Percentiles rank a stretch among this genome's conserved stretches.
Evolutionary conservation across 2,329 filamentous ascomycete genomes (phyloP).

Genomic region (Magnaporthales sp.): DNA sequence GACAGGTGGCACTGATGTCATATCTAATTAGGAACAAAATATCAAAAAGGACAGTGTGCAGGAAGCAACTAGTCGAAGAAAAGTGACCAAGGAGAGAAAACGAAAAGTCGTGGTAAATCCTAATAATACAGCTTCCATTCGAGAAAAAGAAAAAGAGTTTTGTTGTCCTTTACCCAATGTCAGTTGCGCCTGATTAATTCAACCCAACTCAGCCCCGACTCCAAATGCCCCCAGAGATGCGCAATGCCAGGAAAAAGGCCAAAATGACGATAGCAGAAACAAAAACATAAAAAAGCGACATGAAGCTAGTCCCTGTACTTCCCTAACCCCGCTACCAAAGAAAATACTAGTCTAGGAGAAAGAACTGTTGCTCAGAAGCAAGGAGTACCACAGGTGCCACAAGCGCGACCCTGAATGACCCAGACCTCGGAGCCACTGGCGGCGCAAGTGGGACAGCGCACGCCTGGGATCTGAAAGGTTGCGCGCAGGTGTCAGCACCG

Average conservation of each 20-base stretch:
- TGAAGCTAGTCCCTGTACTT: background rate
- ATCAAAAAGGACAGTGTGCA: background rate
- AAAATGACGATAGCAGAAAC: background rate
- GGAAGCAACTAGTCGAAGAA: background rate
- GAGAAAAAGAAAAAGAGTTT: background rate
- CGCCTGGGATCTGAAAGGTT: constrained; percentile 12
- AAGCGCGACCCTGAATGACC: constrained; percentile 16
- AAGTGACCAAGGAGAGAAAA: background rate
- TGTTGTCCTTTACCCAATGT: background rate
- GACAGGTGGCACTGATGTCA: background rate
- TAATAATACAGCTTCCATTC: background rate
- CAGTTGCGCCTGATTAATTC: background rate
- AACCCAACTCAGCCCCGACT: background rate
- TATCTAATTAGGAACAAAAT: background rate
- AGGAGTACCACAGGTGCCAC: constrained; percentile 15
- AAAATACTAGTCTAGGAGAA: background rate
- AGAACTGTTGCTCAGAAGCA: constrained; percentile 2
- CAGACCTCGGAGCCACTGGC: constrained; percentile 15
- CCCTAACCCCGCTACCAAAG: background rate
- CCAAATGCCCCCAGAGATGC: constrained; percentile 19
- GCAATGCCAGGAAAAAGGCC: background rate
- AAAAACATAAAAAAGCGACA: background rate
- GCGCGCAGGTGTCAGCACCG: background rate
- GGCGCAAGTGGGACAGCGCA: constrained; percentile 15
- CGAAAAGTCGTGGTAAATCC: background rate